These are phyloP conservation scores for Calocybe gangraenosa DNA, from an alignment of 768 basidiomycete genomes.

Conservation along the genomic window DNA sequence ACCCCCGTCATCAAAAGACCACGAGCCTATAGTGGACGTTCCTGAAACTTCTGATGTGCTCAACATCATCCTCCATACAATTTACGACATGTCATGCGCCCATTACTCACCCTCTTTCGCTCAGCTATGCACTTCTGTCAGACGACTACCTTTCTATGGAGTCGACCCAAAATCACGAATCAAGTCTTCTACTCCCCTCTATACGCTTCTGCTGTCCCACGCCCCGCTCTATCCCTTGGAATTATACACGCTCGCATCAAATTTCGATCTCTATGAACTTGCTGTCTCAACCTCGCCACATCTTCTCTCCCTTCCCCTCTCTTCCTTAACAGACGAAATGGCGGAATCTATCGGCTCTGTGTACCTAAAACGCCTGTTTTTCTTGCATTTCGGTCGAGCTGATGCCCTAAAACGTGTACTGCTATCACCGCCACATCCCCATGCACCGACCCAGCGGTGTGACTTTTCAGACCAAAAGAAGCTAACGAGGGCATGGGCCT, in stretches of 20 bases:
- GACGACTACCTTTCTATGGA: slow-evolving; percentile 57
- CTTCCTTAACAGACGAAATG: slow-evolving; percentile 66
- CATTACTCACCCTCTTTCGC: slow-evolving; percentile 71
- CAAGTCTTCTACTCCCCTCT: slow-evolving; percentile 51
- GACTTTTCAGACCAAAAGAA: slow-evolving; percentile 78
- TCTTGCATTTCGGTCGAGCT: slow-evolving; percentile 76
- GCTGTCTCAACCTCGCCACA: slow-evolving; percentile 74
- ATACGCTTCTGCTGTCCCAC: slow-evolving; percentile 56
- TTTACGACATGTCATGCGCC: slow-evolving; percentile 70
- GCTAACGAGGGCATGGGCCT: slow-evolving; percentile 75
- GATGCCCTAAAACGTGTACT: slow-evolving; percentile 81
- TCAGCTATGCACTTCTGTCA: slow-evolving; percentile 52
- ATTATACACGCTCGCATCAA: slow-evolving; percentile 67
- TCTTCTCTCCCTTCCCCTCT: slow-evolving; percentile 66
- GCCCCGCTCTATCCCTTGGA: slow-evolving; percentile 69
- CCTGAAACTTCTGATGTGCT: slow-evolving; percentile 58
- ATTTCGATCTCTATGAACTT: slow-evolving; percentile 63
- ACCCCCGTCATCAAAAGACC: slow-evolving; percentile 32
- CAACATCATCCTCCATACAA: slow-evolving; percentile 68
- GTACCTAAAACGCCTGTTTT: slow-evolving; percentile 80
- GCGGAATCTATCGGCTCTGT: slow-evolving; percentile 66
- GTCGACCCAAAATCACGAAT: slow-evolving; percentile 45
- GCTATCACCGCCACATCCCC: slow-evolving; percentile 69
- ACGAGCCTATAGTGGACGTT: slow-evolving; percentile 54
- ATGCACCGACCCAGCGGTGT: slow-evolving; percentile 64